These are phyloP conservation scores for Glycine latifolia DNA, from an alignment of 306 rosid species.

Conservation along the genomic window DNA sequence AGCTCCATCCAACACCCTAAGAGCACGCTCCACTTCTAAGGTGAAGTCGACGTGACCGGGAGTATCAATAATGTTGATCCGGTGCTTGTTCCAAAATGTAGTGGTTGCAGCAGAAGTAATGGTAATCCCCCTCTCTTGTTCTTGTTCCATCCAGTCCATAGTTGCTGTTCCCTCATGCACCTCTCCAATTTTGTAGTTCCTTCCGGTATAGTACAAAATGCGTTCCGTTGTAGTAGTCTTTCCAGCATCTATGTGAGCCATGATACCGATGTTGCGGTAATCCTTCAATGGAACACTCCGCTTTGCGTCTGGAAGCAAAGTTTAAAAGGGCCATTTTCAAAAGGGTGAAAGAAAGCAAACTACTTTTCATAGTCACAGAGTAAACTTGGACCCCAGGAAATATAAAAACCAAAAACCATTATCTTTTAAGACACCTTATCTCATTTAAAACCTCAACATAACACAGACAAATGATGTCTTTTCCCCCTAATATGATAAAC, in stretches of 20 bases:
- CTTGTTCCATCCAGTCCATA: conserved; percentile 99
- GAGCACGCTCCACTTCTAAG: conserved; percentile 97
- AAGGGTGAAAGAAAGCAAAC: conserved; percentile 23
- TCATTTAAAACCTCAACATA: conserved; percentile 4
- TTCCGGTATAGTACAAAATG: conserved; percentile 86
- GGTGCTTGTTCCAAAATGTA: conserved; percentile 91
- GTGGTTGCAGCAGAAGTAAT: conserved; percentile 99
- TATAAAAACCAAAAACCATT: conserved; percentile 17
- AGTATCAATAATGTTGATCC: conserved; percentile 95
- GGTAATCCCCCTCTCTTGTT: conserved; percentile 98
- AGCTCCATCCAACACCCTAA: conserved; percentile 96
- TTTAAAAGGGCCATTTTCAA: conserved; percentile 37
- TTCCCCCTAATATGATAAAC: conserved; percentile 8
- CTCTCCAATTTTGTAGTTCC: conserved; percentile 97
- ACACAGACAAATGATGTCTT: conserved; percentile 7
- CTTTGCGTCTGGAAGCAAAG: conserved; percentile 57
- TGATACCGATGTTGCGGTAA: conserved; percentile 94
- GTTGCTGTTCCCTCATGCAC: conserved; percentile 98
- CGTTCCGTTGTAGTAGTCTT: conserved; percentile 96
- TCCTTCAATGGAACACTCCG: conserved; percentile 73
- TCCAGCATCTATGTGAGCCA: conserved; percentile 99
- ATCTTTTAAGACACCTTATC: background rate
- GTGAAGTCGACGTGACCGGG: conserved; percentile 98
- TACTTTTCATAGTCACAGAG: background rate
- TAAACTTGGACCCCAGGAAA: background rate